Percentiles rank a stretch among this genome's conserved stretches.
Evolutionary conservation across 2,329 filamentous ascomycete species (phyloP).

Genomic region (Cladosporium phlei): DNA sequence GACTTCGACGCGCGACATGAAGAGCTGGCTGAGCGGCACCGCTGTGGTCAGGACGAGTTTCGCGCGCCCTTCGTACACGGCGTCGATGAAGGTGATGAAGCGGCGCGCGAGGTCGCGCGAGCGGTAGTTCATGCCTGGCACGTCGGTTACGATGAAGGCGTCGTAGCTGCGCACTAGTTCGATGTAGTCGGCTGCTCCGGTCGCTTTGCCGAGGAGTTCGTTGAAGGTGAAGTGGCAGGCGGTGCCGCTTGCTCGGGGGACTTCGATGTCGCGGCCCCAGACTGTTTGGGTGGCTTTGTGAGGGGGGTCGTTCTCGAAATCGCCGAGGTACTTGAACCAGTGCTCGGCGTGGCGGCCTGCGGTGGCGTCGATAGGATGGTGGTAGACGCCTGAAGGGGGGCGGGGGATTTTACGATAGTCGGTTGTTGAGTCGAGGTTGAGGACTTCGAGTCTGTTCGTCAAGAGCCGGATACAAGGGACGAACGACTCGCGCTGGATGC

Average conservation of each 20-base stretch:
- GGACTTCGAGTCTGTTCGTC: slow-evolving; percentile 75
- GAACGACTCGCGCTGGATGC: slow-evolving; percentile 92
- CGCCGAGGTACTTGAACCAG: slow-evolving; percentile 93
- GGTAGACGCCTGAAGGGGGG: slow-evolving; percentile 88
- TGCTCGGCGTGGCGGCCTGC: slow-evolving; percentile 79
- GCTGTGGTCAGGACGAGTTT: slow-evolving; percentile 91
- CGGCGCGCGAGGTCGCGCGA: slow-evolving; percentile 82
- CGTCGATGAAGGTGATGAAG: slow-evolving; percentile 97
- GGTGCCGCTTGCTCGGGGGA: slow-evolving; percentile 80
- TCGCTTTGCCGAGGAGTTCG: slow-evolving; percentile 82
- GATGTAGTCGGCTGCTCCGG: slow-evolving; percentile 89
- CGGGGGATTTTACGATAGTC: slow-evolving; percentile 97
- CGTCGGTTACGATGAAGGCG: slow-evolving; percentile 83
- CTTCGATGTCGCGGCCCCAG: slow-evolving; percentile 86
- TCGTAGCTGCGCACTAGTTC: slow-evolving; percentile 88
- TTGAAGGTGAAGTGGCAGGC: slow-evolving; percentile 90
- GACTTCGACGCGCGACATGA: slow-evolving; percentile 46
- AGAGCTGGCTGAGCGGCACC: slow-evolving; percentile 78
- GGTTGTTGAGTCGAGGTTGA: slow-evolving; percentile 90
- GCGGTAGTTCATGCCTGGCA: slow-evolving; percentile 84
- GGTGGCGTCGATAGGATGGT: slow-evolving; percentile 75
- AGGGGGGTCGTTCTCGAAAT: slow-evolving; percentile 69
- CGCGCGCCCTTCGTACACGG: slow-evolving; percentile 87
- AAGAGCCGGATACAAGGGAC: slow-evolving; percentile 91
- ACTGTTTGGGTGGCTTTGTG: slow-evolving; percentile 76